Evolutionary conservation across 202 grass and related monocot genomes (phyloP).

Genomic region (Tripidium arundinaceum): DNA sequence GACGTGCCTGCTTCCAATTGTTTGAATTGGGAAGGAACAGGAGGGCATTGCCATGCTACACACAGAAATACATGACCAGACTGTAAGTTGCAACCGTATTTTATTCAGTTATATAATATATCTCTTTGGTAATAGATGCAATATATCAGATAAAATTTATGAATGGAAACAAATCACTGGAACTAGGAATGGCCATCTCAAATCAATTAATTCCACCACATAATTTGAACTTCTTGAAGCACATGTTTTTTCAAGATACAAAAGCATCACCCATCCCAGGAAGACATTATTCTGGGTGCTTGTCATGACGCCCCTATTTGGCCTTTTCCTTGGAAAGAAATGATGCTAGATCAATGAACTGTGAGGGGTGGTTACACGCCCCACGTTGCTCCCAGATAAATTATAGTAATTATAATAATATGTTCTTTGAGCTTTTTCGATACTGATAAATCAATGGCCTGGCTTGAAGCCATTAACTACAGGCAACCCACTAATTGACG

Average conservation of each 20-base stretch:
- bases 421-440: conserved; percentile 18
- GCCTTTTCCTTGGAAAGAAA: conserved; percentile 14
- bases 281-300: not conserved
- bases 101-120: not conserved
- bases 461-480: conserved; percentile 64
- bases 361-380: conserved; percentile 27
- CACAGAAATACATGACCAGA: not conserved
- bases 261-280: conserved; percentile 8
- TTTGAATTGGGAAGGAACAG: conserved; percentile 39
- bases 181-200: not conserved
- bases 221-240: conserved; percentile 21
- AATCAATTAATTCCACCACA: conserved; percentile 16
- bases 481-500: conserved; percentile 39
- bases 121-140: not conserved
- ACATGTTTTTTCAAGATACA: conserved; percentile 27
- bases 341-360: conserved; percentile 44
- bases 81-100: conserved; percentile 2
- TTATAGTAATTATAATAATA: conserved; percentile 29
- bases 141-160: not conserved
- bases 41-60: conserved; percentile 45
- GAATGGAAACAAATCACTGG: not conserved
- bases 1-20: conserved; percentile 47
- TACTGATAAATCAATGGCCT: conserved; percentile 58
- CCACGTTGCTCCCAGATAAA: conserved; percentile 30
- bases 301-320: not conserved